Evolutionary conservation across 768 basidiomycete species (phyloP).

Genomic region (Tubosaeta sp.): DNA sequence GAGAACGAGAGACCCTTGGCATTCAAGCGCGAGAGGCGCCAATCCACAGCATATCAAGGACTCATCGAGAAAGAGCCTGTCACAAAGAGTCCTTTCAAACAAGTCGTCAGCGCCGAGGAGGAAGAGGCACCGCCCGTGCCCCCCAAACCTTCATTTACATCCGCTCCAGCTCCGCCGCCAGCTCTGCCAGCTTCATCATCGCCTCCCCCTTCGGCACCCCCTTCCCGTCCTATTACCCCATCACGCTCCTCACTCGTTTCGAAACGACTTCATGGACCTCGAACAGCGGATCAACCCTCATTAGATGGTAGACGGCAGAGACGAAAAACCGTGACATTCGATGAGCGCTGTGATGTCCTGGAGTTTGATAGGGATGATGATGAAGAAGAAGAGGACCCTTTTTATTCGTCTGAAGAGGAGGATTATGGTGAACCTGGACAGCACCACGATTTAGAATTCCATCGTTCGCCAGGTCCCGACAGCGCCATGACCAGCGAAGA

Average conservation of each 20-base stretch:
- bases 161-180: constrained; percentile 2
- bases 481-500: not conserved
- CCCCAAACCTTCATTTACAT: constrained; percentile 15
- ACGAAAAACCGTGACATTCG: constrained; percentile 76
- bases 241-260: constrained; percentile 67
- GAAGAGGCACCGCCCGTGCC: constrained; percentile 28
- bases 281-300: constrained; percentile 41
- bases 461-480: constrained; percentile 11
- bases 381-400: constrained; percentile 48
- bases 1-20: constrained; percentile 71
- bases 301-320: constrained; percentile 43
- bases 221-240: constrained; percentile 27
- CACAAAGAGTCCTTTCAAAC: constrained; percentile 76
- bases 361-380: constrained; percentile 75
- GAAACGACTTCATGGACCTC: constrained; percentile 72
- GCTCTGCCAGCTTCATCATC: constrained; percentile 20
- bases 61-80: constrained; percentile 76
- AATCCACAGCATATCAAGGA: constrained; percentile 70
- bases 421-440: constrained; percentile 21
- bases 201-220: constrained; percentile 41
- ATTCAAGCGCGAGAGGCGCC: constrained; percentile 66
- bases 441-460: constrained; percentile 7
- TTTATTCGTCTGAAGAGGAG: constrained; percentile 38
- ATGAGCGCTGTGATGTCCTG: constrained; percentile 75
- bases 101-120: constrained; percentile 21